These are phyloP conservation scores for Nakaseomyces delphensis DNA, from an alignment of 1,139 yeast genomes.

Conservation along the genomic window DNA sequence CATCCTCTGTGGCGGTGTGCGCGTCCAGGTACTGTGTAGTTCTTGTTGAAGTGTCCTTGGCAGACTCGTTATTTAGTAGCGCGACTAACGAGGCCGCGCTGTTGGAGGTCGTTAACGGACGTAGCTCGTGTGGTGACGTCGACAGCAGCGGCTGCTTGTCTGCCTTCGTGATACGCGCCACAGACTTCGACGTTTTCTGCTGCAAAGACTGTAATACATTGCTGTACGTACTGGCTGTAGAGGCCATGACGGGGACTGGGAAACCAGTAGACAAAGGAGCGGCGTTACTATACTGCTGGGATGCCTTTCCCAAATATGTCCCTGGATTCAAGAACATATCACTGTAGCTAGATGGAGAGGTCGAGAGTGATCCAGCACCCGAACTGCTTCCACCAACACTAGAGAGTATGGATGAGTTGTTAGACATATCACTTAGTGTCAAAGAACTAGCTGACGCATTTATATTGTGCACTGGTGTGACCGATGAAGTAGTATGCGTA, in stretches of 20 bases:
- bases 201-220: constrained; percentile 1
- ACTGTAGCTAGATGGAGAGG: constrained; percentile 3
- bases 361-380: constrained; percentile 6
- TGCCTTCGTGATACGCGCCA: constrained; percentile 2
- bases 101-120: background rate
- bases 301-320: constrained; percentile 1
- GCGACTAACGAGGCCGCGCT: constrained; percentile 3
- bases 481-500: background rate
- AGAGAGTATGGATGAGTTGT: constrained; percentile 8
- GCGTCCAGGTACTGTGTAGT: constrained; percentile 4
- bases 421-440: constrained; percentile 12
- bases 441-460: constrained; percentile 10
- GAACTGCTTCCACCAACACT: background rate
- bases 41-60: background rate
- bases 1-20: constrained; percentile 3
- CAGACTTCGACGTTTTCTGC: background rate
- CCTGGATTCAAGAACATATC: constrained; percentile 4
- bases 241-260: background rate
- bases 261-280: background rate
- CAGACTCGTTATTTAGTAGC: background rate
- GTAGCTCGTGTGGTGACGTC: constrained; percentile 1
- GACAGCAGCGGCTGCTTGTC: constrained; percentile 1
- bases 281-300: background rate
- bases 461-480: background rate
- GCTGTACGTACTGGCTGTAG: background rate